Evolutionary conservation across 345 rosid genomes (phyloP), one percentile per base, ranked within the genome.

Genomic region (Erucastrum elatum): DNA sequence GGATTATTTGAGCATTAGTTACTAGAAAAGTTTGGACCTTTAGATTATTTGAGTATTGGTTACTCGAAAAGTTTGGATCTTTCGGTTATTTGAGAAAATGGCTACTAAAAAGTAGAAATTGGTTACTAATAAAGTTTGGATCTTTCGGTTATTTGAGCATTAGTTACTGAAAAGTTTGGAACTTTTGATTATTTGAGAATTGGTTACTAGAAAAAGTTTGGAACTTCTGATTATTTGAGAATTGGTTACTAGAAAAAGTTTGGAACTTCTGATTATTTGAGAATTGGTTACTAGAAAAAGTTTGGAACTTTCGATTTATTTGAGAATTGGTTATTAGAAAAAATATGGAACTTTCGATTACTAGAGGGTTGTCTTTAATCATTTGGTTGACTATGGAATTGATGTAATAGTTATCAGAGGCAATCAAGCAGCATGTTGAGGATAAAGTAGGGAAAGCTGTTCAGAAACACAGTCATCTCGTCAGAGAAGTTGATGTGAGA

Each of bases 381-480:
- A 41, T 58, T 6, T 72, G 59, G 35, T 63, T 53, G 37, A 60
- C 8, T 84, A 31, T 74, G 75, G 9, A 26, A 15, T 12, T 68
- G 74, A n/a, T 34, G 66, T 39, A 71, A 12, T 84, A 94, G 98
- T 78, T 94, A 75, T 87, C 92, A 31, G 95, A 89, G 27, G 39
- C 90, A 2, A 86, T 94, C 35, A 94, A 91, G 87, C 77, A 83
- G 70, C 93, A 94, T 75, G 87, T 92, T 26, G 97, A 92, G 67
- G 97, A 91, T 2, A 94, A 94, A 83, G 90, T 91, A 1, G 98
- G 95, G 0, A 92, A 88, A 84, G 90, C 98, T 16, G 90, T 92
- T 31, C 90, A 90, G 86, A 94, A 92, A 76, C 91, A 91, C 55
- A 88, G 91, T 66, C 95, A 91, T 83, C 90, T 90, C 29, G 98